Base-by-base conservation (phyloP, 768 basidiomycete species). In the Kwoniella sp. region DNA sequence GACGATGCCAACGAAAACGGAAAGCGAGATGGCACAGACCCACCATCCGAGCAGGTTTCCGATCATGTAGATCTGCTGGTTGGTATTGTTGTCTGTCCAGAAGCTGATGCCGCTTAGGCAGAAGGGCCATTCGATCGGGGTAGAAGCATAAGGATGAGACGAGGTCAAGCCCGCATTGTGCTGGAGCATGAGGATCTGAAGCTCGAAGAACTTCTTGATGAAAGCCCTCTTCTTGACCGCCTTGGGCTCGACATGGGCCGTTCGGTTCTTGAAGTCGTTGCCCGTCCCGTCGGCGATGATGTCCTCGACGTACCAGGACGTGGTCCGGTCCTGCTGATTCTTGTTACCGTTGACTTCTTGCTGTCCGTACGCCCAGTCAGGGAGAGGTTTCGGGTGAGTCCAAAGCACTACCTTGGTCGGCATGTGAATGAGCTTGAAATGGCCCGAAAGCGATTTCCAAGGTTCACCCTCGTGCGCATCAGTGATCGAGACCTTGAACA, bases 121-220 rank as follows among this genome's bases (percentile, higher is more conserved):
- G 88, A 98, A 98, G 5, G 96, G 96, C 96, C 96, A 99, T 79
- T 95, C 93, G 82, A 97, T 89, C 4, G 96, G 93, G n/a, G 85
- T 85, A 65, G 90, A 91, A 2, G 96, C 93, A 79, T 99, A 99
- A 47, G 96, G 96, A 78, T 99, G 96, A 3, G 90, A 91, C n/a
- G 93, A 91, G 26, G 93, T 95, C 69, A 99, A 84, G 23, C 93
- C 96, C n/a, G 96, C 94, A 74, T 99, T 99, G 83, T 99, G 96
- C 78, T 96, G 93, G 70, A 98, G 82, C 95, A 98, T 98, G 61
- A 95, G 83, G 50, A 95, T 82, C 75, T 99, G 96, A 31, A 98
- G 83, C 80, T 99, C 95, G 29, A 84, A 86, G 74, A 94, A 98
- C 82, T 99, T 98, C 80, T 85, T 89, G 85, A 99, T 91, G 83